phyloP scores from a whole-genome alignment of 345 rosid genomes.

The Cardamine occulta region DNA sequence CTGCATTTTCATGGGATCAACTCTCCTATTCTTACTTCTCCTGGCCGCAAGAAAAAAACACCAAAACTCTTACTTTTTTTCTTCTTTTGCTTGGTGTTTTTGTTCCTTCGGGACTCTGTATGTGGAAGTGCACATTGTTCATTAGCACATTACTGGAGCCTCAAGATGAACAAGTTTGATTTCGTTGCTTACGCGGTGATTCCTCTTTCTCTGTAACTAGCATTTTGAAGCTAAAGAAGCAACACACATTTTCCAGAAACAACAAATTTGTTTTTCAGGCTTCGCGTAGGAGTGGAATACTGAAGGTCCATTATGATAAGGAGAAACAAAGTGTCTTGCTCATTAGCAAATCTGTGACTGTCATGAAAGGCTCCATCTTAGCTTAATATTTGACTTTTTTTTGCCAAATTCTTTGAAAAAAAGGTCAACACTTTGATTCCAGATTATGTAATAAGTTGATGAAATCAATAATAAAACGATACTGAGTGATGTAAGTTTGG shows the following conservation, averaged over 20 bases:
- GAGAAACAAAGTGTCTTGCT: constrained; percentile 56
- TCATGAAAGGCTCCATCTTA: constrained; percentile 59
- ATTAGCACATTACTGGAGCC: constrained; percentile 65
- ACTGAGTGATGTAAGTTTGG: background rate
- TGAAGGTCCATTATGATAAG: constrained; percentile 55
- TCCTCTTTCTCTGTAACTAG: background rate
- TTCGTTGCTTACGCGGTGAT: constrained; percentile 53
- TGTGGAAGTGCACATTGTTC: constrained; percentile 62
- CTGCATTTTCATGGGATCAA: background rate
- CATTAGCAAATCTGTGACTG: constrained; percentile 59
- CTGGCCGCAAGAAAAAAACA: background rate
- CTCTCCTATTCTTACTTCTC: background rate
- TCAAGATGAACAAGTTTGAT: constrained; percentile 60
- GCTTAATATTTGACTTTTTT: constrained; percentile 37
- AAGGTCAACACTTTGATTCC: background rate
- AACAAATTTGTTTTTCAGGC: constrained; percentile 40
- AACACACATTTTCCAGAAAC: background rate
- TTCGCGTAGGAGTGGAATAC: constrained; percentile 56
- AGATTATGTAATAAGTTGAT: constrained; percentile 3
- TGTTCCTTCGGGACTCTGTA: background rate
- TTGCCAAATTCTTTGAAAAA: background rate
- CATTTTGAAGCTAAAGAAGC: constrained; percentile 34
- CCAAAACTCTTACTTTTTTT: background rate
- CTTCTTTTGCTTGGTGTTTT: background rate
- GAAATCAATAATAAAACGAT: background rate